Percentiles rank a stretch among this genome's conserved stretches.
These are phyloP conservation scores for Neltuma alba DNA, from an alignment of 306 rosid species.

Conservation along the genomic window DNA sequence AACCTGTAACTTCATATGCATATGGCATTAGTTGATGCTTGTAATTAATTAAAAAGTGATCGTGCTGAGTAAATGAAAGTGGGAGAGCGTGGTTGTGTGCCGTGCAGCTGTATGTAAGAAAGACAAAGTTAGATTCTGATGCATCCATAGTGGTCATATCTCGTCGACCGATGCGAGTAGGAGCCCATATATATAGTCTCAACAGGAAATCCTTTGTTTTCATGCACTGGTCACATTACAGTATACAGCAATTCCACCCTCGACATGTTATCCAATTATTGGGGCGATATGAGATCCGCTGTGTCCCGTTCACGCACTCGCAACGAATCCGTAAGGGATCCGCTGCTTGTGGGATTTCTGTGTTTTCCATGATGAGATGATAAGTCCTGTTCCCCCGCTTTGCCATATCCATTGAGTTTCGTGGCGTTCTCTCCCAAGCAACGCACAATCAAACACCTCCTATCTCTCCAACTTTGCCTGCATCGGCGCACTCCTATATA, in stretches of 20 bases:
- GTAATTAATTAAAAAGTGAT: too few species aligned
- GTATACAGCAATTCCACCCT: neutral
- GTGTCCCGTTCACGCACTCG: neutral
- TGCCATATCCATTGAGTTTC: neutral
- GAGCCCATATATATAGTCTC: neutral
- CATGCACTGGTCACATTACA: neutral
- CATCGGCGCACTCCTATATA: too few species aligned
- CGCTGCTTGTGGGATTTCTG: neutral
- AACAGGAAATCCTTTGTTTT: neutral
- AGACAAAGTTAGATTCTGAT: conserved; percentile 12
- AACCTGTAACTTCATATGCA: neutral
- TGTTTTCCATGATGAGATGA: neutral
- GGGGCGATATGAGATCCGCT: too few species aligned
- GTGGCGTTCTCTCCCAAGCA: neutral
- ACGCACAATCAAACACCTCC: neutral
- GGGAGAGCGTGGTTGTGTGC: too few species aligned
- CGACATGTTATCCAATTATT: neutral
- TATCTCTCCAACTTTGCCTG: too few species aligned
- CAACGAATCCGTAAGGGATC: neutral
- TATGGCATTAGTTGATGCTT: too few species aligned
- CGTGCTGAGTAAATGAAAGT: too few species aligned
- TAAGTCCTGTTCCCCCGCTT: neutral
- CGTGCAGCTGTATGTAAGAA: neutral
- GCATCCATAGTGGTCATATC: neutral
- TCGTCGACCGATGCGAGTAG: neutral